Base-by-base conservation (phyloP, 2,329 filamentous ascomycete genomes). In the Plenodomus biglobosus region DNA sequence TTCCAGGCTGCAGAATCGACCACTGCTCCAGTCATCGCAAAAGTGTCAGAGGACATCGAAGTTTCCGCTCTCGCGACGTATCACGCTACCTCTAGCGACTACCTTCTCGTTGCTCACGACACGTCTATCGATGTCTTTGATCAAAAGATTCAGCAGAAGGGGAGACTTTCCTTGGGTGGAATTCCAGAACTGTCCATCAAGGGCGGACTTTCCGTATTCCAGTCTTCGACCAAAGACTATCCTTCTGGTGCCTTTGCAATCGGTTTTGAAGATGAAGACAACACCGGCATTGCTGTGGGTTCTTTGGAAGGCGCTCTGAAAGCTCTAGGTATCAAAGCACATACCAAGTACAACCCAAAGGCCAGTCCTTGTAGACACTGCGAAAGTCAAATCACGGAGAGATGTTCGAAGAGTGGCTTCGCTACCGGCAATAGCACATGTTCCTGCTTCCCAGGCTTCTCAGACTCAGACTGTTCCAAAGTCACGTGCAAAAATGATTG, bases 1-100 rank as follows among this genome's bases (percentile, higher is more conserved):
- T 68, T 68, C 47, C 53, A 63, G n/a, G 65, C 63, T 16, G 35
- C 56, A 1, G 65, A 68, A 32, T 50, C 55, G 6, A 59, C 46
- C 1, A 22, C 11, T 2, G 50, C 61, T 10, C 63, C 64, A 0
- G 47, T 49, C 2, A 50, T 68, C 13, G 46, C 47, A 15, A 64
- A 50, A 17, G 44, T 58, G 0, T 40, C 38, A 3, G 40, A 59
- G 2, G 42, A 65, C 2, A 45, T 66, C 2, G 48, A 63, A 15
- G 55, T 61, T 3, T 42, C 56, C 18, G 63, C 62, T 6, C 52
- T 68, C 4, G 60, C 59, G 16, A 44, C 55, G 0, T 67, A 68
- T 40, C 43, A 56, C 20, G 46, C 52, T 24, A 46, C 35, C 1
- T 53, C 56, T 10, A 42, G 37, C 17, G 59, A 66, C 21, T 61